Conservation (phyloP, 1,284 basidiomycete genomes). For the Thecaphora thlaspeos region DNA sequence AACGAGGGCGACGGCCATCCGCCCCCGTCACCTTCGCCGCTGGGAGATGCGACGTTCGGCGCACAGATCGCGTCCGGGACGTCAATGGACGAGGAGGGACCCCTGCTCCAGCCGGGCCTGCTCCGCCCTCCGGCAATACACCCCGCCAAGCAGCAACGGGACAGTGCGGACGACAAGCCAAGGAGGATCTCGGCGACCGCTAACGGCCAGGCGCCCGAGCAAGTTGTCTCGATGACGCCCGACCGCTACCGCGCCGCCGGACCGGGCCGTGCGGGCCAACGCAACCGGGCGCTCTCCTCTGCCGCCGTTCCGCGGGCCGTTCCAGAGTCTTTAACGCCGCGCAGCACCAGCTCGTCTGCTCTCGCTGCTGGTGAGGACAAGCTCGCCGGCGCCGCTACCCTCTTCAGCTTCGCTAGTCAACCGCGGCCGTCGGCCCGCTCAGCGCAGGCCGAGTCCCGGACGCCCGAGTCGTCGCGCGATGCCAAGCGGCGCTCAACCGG, state of each 20-base stretch:
- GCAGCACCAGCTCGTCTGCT: slow-evolving; percentile 37
- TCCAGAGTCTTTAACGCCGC: slow-evolving; percentile 33
- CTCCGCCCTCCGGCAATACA: background rate
- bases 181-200: background rate
- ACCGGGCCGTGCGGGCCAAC: background rate
- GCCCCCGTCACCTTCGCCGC: slow-evolving; percentile 36
- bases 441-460: slow-evolving; percentile 10
- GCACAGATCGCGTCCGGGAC: slow-evolving; percentile 9
- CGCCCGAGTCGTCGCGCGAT: slow-evolving; percentile 18
- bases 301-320: slow-evolving; percentile 26
- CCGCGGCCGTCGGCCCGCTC: slow-evolving; percentile 28
- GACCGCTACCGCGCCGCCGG: background rate
- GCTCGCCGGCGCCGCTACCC: slow-evolving; percentile 30
- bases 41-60: slow-evolving; percentile 21
- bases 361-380: slow-evolving; percentile 30
- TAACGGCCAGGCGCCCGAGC: background rate
- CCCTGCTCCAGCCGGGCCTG: slow-evolving; percentile 29
- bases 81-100: slow-evolving; percentile 16
- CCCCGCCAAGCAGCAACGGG: no score
- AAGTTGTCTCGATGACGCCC: background rate
- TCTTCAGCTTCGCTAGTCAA: slow-evolving; percentile 40
- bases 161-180: background rate
- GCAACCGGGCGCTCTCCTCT: slow-evolving; percentile 26
- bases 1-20: slow-evolving; percentile 18
- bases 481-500: slow-evolving; percentile 23